Conservation (phyloP, 305 asterid genomes). For the Lippia alba region DNA sequence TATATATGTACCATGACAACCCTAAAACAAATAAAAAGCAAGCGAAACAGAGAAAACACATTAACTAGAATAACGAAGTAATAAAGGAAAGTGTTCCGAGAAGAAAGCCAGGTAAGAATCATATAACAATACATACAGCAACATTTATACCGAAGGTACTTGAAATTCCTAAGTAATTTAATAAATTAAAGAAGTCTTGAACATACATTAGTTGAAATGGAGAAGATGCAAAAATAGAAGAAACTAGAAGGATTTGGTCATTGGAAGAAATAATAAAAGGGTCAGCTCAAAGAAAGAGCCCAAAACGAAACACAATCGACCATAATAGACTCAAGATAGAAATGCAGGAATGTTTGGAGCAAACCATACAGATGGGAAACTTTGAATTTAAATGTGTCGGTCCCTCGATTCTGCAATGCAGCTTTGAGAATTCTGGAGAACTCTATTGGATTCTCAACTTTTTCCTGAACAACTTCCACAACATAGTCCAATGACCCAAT, state of each 20-base stretch:
- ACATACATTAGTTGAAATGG: too few relatives aligned
- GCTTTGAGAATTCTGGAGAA: constrained; percentile 81
- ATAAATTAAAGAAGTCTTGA: too few relatives aligned
- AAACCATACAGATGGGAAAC: constrained; percentile 92
- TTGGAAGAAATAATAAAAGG: constrained; percentile 1
- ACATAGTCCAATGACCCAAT: constrained; percentile 66
- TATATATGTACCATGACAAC: constrained; percentile 81
- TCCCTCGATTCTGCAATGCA: constrained; percentile 82
- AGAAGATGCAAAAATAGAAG: too few relatives aligned
- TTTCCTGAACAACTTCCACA: constrained; percentile 82
- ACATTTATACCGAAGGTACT: constrained; percentile 19
- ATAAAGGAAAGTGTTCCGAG: constrained; percentile 12
- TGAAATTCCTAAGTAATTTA: too few relatives aligned
- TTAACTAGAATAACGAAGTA: constrained; percentile 16
- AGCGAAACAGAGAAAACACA: constrained; percentile 32
- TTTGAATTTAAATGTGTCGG: constrained; percentile 63
- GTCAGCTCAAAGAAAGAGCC: background rate
- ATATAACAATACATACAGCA: constrained; percentile 18
- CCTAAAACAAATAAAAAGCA: constrained; percentile 53
- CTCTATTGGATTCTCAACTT: constrained; percentile 90
- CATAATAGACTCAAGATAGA: constrained; percentile 25
- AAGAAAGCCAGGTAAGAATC: constrained; percentile 27
- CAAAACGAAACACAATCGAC: constrained; percentile 10
- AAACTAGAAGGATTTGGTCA: background rate
- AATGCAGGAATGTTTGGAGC: constrained; percentile 31